Evolutionary conservation across 352 stramenopile species (phyloP).

Genomic region (Globisporangium paddicum): DNA sequence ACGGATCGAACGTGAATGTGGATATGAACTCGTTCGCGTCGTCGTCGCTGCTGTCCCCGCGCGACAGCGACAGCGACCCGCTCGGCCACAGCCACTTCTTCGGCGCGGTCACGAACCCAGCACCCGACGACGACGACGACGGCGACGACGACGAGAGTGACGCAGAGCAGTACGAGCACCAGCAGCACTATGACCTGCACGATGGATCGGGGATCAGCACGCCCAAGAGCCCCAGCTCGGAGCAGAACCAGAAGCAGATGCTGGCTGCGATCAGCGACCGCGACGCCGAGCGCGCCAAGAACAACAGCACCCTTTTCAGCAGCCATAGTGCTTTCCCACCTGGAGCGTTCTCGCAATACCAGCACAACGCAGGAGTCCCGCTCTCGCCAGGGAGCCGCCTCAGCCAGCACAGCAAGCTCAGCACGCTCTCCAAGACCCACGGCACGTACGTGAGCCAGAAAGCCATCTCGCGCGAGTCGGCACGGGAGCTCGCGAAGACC

Average conservation of each 20-base stretch:
- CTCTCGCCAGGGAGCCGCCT: conserved; percentile 12
- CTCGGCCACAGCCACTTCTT: conserved; percentile 6
- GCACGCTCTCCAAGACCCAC: conserved; percentile 14
- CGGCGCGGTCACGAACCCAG: not conserved
- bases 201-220: conserved; percentile 3
- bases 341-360: conserved; percentile 3
- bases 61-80: conserved; percentile 9
- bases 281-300: not conserved
- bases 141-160: not conserved
- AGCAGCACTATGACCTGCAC: conserved; percentile 3
- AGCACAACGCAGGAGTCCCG: conserved; percentile 2
- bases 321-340: not conserved
- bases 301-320: conserved; percentile 2
- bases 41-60: conserved; percentile 12
- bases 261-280: not conserved
- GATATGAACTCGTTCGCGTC: conserved; percentile 15
- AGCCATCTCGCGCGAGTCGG: conserved; percentile 39
- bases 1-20: conserved; percentile 8
- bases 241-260: not conserved
- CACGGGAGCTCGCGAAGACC: conserved; percentile 65
- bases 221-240: conserved; percentile 2
- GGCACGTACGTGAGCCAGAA: conserved; percentile 28
- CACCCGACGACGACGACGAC: not conserved
- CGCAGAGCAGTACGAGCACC: conserved; percentile 5
- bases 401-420: conserved; percentile 17